A percentile compares a stretch with the other conserved stretches of the same genome.
These are phyloP conservation scores for Fistulifera solaris DNA, from an alignment of 108 stramenopile genomes.

Conservation along the genomic window DNA sequence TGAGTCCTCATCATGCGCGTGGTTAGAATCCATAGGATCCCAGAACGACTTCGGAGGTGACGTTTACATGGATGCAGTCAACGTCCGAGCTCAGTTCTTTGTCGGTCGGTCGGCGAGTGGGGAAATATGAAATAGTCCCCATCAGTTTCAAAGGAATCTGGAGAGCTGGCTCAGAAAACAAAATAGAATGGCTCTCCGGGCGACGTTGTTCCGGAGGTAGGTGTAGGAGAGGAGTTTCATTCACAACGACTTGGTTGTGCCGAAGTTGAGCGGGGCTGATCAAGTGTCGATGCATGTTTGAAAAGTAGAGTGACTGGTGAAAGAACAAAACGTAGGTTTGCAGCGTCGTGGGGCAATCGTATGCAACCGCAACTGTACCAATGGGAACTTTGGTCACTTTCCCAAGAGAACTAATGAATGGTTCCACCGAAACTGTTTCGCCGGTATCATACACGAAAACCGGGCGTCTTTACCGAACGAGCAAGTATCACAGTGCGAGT, in stretches of 20 bases:
- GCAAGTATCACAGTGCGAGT: slow-evolving; percentile 26
- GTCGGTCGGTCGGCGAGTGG: background rate
- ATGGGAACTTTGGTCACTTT: slow-evolving; percentile 13
- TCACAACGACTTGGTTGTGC: slow-evolving; percentile 14
- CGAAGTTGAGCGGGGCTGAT: slow-evolving; percentile 34
- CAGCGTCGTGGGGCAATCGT: slow-evolving; percentile 9
- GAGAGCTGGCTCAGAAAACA: background rate
- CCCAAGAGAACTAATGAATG: slow-evolving; percentile 2
- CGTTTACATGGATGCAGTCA: background rate
- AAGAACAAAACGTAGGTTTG: slow-evolving; percentile 26
- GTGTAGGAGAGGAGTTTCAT: slow-evolving; percentile 10
- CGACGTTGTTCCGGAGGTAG: too few relatives aligned
- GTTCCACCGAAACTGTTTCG: slow-evolving; percentile 7
- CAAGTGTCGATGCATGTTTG: slow-evolving; percentile 13
- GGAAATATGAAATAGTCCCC: background rate
- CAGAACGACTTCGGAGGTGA: background rate
- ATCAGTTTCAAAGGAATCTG: slow-evolving; percentile 4
- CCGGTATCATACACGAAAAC: background rate
- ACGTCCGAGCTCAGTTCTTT: background rate
- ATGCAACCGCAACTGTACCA: slow-evolving; percentile 21
- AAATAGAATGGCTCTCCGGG: background rate
- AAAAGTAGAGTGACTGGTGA: slow-evolving; percentile 21
- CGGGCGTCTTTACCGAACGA: slow-evolving; percentile 12
- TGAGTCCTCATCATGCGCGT: too few relatives aligned
- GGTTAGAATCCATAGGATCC: background rate